Evolutionary conservation across 1,284 basidiomycete species (phyloP).

Genomic region (Pascua guehoae): DNA sequence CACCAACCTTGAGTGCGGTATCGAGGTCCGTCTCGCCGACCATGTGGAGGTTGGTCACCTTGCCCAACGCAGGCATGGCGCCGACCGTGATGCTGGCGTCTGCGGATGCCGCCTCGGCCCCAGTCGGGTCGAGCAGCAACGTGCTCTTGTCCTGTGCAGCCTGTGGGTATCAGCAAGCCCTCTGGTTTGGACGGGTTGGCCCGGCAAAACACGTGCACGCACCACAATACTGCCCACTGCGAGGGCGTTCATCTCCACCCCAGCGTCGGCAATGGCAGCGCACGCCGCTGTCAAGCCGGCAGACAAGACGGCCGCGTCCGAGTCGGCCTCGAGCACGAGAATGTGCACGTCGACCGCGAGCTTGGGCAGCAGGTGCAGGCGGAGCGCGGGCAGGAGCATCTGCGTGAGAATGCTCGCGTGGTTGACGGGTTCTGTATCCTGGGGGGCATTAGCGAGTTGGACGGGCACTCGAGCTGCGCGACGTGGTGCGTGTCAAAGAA

Average conservation of each 20-base stretch:
- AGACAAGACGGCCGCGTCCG: conserved; percentile 75
- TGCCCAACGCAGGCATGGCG: conserved; percentile 86
- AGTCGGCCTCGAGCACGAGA: conserved; percentile 85
- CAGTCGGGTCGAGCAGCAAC: conserved; percentile 74
- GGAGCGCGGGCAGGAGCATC: conserved; percentile 76
- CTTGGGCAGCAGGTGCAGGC: conserved; percentile 87
- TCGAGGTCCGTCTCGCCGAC: conserved; percentile 56
- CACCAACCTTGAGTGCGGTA: conserved; percentile 33
- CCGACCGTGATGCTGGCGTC: conserved; percentile 67
- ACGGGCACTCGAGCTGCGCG: background rate
- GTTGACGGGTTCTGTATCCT: conserved; percentile 92
- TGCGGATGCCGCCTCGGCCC: conserved; percentile 51
- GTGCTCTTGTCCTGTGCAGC: conserved; percentile 47
- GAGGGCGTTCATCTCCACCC: conserved; percentile 43
- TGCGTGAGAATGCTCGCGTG: conserved; percentile 80
- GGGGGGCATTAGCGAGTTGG: conserved; percentile 3
- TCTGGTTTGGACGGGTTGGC: background rate
- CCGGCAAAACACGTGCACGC: too few species aligned
- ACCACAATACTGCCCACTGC: conserved; percentile 40
- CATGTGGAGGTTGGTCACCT: conserved; percentile 75
- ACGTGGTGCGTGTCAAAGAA: background rate
- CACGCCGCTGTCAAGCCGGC: conserved; percentile 82
- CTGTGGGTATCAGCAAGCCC: conserved; percentile 6
- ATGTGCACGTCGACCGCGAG: conserved; percentile 89
- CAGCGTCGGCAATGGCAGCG: conserved; percentile 63